Evolutionary conservation across 2,329 filamentous ascomycete species (phyloP), one percentile per base, ranked within the genome.

Genomic region (Sporothrix protearum): DNA sequence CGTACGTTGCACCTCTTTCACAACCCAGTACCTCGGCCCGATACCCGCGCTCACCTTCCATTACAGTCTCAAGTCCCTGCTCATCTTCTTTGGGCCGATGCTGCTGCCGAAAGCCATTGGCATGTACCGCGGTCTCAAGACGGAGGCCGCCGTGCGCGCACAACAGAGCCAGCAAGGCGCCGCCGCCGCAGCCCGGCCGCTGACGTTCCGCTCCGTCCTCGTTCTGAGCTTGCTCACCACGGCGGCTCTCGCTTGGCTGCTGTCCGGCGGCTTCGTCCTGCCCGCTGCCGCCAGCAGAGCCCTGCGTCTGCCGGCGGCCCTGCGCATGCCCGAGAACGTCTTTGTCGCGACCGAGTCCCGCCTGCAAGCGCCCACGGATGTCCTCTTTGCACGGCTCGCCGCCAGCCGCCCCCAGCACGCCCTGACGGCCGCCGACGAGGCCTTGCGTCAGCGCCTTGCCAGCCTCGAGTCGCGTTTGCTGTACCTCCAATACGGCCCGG

Each of bases 401-500:
- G 80, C 85, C 1, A 78, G 90, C 1, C 86, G 90, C 0, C 82
- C 85, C 0, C 75, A 75, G 47, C 69, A 33, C 36, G 45, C 51
- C 10, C 83, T 92, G 2, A 90, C 87, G 0, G 74, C 81, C 0
- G 73, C 79, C 14, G 94, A 98, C 81, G 83, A 87, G 68, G 81
- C 85, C 30, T 85, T 98, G 10, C 86, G 89, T 69, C 81, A 83
- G 33, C 90, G 90, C 76, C 89, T 98, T 78, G 86, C 88, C 75
- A 90, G 87, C 73, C 82, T 90, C 70, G 89, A 93, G 75, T 91
- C 91, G 64, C 87, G 92, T 70, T 86, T 96, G 72, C 84, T 97
- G 8, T 98, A 97, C 82, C 85, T 96, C 69, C 89, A 91, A 72
- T 96, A 89, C 80, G 96, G 96, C 2, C 92, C 94, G 0, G 85